Percentiles rank a stretch among this genome's conserved stretches.
Conservation (phyloP, 2,329 filamentous ascomycete species). For the Mollisiaceae sp. region DNA sequence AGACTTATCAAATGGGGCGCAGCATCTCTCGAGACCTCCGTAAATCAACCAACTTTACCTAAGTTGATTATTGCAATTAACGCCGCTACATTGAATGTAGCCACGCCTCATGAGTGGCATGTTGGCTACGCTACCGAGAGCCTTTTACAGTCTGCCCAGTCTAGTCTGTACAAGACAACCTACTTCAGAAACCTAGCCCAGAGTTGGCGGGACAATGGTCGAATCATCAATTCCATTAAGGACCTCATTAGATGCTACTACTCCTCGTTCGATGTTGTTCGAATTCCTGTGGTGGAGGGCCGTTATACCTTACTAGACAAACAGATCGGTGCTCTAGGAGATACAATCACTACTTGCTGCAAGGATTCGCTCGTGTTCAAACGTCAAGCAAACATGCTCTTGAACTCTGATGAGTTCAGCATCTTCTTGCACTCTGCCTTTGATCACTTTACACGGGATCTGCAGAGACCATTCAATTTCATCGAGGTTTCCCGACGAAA, state of each 20-base stretch:
- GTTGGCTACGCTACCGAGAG: conserved; percentile 6
- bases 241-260: conserved; percentile 6
- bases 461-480: conserved; percentile 23
- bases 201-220: background rate
- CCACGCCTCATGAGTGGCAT: conserved; percentile 11
- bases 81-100: conserved; percentile 9
- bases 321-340: background rate
- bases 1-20: conserved; percentile 21
- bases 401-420: conserved; percentile 11
- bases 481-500: conserved; percentile 19
- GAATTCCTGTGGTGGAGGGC: background rate
- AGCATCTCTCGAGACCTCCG: conserved; percentile 15
- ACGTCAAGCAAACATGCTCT: conserved; percentile 15
- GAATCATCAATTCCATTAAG: background rate
- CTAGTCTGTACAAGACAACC: background rate
- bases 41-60: conserved; percentile 22
- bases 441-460: conserved; percentile 15
- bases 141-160: conserved; percentile 8
- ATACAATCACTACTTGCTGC: background rate
- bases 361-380: conserved; percentile 8
- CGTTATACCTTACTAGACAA: background rate
- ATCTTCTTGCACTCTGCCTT: conserved; percentile 21
- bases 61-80: conserved; percentile 25
- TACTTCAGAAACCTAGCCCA: conserved; percentile 8
- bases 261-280: conserved; percentile 3